Base-by-base conservation (phyloP, 1,284 basidiomycete genomes). In the Microbotryomycetes sp. region DNA sequence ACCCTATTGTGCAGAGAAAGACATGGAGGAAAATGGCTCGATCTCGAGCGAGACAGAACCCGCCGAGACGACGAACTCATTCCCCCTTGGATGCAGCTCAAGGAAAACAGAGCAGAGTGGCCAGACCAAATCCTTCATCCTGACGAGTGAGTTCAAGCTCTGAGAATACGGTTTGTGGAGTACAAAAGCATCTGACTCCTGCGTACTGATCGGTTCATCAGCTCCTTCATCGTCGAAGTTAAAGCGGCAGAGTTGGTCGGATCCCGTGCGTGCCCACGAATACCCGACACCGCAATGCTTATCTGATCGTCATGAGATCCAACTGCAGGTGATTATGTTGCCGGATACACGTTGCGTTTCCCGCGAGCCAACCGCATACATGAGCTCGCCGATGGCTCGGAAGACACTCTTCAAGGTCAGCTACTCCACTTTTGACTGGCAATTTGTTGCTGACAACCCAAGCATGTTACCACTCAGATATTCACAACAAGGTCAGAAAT, bases 191-290 rank as follows among this genome's bases (percentile, higher is more conserved):
- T 15, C 28, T 50, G 22, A 22, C 22, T 9, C 49, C 49, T 12
- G 49, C 22, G 12, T n/a, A n/a, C n/a, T n/a, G n/a, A n/a, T n/a
- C 6, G 22, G 16, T 19, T 0, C 3, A 15, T 5, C 58, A 90
- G 89, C 63, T 90, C 88, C 0, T 91, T 92, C 75, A 86, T 96
- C 32, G 68, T 96, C 65, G 87, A 87, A 69, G 83, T 96, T 59
- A 96, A 96, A 75, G 92, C 89, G 0, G 87, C 91, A 0, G 91
- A 94, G 73, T 88, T 96, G 57, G 84, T 83, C 2, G 77, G 80
- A 14, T 82, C 88, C 22, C 86, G 90, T 85, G 59, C 67, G 78
- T 69, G 6, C 16, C 16, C n/a, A 22, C 50, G 4, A 16, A 2
- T 0, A 15, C 12, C n/a, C 9, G 16, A 9, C 26, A 9, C n/a